phyloP scores from a whole-genome alignment of 1,284 basidiomycete species.

The Marasmius tenuissimus region DNA sequence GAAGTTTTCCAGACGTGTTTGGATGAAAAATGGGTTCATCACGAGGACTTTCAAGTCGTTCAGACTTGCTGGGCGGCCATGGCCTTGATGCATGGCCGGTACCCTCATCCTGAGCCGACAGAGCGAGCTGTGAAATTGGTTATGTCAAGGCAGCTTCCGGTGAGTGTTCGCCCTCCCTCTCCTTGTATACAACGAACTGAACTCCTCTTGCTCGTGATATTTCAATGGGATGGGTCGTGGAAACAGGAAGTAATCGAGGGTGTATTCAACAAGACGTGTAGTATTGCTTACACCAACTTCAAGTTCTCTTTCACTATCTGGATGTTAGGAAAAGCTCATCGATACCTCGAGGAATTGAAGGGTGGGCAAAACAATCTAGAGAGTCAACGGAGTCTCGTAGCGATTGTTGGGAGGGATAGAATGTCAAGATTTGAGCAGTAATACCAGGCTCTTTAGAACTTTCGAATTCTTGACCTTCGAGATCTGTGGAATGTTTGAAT shows the following conservation, averaged over 20 bases:
- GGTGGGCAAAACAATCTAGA: too few relatives aligned
- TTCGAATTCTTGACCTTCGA: too few relatives aligned
- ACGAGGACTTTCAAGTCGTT: slow-evolving; percentile 84
- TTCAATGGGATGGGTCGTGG: slow-evolving; percentile 95
- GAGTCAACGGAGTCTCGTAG: too few relatives aligned
- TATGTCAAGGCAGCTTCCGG: slow-evolving; percentile 84
- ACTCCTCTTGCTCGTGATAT: too few relatives aligned
- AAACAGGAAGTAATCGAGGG: slow-evolving; percentile 93
- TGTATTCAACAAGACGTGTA: slow-evolving; percentile 93
- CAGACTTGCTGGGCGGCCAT: slow-evolving; percentile 95
- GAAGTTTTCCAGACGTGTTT: slow-evolving; percentile 97
- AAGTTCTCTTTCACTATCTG: slow-evolving; percentile 94
- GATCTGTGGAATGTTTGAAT: too few relatives aligned
- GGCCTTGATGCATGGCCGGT: slow-evolving; percentile 87
- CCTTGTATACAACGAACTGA: too few relatives aligned
- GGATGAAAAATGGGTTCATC: slow-evolving; percentile 78
- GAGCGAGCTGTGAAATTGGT: slow-evolving; percentile 81
- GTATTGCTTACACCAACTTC: slow-evolving; percentile 92
- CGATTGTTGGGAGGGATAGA: too few relatives aligned
- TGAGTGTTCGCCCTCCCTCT: too few relatives aligned
- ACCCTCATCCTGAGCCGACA: slow-evolving; percentile 81
- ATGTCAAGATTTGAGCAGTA: too few relatives aligned
- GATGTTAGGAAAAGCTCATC: slow-evolving; percentile 82
- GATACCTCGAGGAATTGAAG: slow-evolving; percentile 58
- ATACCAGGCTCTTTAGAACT: too few relatives aligned